A percentile compares a stretch with the other conserved stretches of the same genome.
Evolutionary conservation across 805 yeast genomes (phyloP).

Genomic region (Blastobotrys chiropterorum): DNA sequence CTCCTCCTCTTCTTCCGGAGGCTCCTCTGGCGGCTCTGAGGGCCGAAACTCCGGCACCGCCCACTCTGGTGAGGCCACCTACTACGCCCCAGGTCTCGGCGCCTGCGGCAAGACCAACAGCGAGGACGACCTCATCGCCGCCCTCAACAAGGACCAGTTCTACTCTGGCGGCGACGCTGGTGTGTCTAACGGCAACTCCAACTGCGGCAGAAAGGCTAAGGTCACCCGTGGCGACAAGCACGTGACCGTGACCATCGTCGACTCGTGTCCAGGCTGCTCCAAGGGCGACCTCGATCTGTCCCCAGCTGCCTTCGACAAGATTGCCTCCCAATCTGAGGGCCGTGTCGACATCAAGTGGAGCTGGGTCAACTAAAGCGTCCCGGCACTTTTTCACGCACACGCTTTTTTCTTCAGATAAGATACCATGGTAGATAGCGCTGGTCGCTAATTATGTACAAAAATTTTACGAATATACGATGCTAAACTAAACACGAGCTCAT

Average conservation of each 20-base stretch:
- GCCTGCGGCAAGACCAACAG: conserved; percentile 48
- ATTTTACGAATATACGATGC: background rate
- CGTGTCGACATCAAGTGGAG: conserved; percentile 50
- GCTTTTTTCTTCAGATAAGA: background rate
- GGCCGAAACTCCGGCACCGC: conserved; percentile 16
- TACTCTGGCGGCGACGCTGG: conserved; percentile 39
- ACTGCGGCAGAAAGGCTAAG: conserved; percentile 48
- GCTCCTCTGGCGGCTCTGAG: conserved; percentile 15
- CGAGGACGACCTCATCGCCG: conserved; percentile 47
- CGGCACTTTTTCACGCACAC: background rate
- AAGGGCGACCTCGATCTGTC: conserved; percentile 50
- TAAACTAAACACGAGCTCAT: too few relatives aligned
- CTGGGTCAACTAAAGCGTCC: conserved; percentile 8
- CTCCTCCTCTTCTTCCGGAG: conserved; percentile 13
- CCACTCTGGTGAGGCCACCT: conserved; percentile 24
- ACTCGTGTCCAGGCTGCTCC: conserved; percentile 51
- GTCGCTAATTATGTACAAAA: background rate
- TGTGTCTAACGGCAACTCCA: conserved; percentile 36
- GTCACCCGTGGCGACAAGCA: conserved; percentile 44
- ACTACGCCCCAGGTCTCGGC: conserved; percentile 34
- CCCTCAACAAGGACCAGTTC: conserved; percentile 39
- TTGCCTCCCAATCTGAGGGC: conserved; percentile 49
- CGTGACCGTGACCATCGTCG: conserved; percentile 52
- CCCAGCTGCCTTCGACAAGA: conserved; percentile 49
- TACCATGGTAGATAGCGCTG: background rate